Percentiles rank a stretch among this genome's conserved stretches.
Conservation (phyloP, 176 grass and related monocot species). For the Cymbopogon citratus region DNA sequence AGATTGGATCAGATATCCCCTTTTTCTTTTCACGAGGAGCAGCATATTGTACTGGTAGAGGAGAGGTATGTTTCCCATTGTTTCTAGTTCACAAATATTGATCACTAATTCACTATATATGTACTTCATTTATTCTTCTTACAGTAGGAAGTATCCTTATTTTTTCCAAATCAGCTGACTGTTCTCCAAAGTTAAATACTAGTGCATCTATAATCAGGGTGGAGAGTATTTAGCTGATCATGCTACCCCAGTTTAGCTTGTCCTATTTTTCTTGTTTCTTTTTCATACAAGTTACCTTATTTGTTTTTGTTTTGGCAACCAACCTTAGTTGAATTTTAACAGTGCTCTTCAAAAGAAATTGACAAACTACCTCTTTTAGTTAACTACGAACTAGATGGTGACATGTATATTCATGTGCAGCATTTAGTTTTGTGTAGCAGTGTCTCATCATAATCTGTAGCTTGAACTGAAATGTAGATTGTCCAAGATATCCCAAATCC, state of each 20-base stretch:
- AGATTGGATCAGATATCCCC: conserved; percentile 97
- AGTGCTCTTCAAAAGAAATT: conserved; percentile 8
- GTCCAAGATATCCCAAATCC: conserved; percentile 68
- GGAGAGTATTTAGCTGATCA: conserved; percentile 9
- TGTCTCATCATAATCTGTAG: conserved; percentile 8
- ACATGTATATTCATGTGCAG: conserved; percentile 7
- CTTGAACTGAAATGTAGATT: conserved; percentile 47
- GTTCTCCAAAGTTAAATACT: not conserved
- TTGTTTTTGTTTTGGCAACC: too few species aligned
- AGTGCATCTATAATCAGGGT: conserved; percentile 5
- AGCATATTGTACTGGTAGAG: conserved; percentile 89
- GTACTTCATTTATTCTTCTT: not conserved
- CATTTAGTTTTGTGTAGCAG: conserved; percentile 5
- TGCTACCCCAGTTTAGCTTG: not conserved
- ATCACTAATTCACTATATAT: not conserved
- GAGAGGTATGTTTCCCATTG: conserved; percentile 58
- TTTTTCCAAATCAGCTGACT: not conserved
- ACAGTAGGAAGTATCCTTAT: not conserved
- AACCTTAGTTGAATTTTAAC: too few species aligned
- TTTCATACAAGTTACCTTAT: not conserved
- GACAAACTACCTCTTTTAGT: not conserved
- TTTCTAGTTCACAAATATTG: not conserved
- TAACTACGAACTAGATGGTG: not conserved
- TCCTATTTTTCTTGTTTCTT: not conserved
- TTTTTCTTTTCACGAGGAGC: conserved; percentile 96